A percentile compares a stretch with the other conserved stretches of the same genome.
These are phyloP conservation scores for Cicer cuneatum DNA, from an alignment of 306 rosid species.

Conservation along the genomic window DNA sequence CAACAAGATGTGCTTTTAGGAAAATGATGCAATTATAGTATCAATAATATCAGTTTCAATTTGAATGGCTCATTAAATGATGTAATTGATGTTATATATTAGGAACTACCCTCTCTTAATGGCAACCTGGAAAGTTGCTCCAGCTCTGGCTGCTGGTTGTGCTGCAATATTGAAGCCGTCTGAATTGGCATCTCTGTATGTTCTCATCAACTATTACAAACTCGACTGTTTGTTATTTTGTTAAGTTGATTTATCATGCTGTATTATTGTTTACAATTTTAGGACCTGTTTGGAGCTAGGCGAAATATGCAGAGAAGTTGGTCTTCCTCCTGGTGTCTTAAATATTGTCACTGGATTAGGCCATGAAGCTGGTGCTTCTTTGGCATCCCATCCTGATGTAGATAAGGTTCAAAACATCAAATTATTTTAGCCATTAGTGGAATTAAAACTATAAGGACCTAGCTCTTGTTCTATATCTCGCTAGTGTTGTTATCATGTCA, in stretches of 20 bases:
- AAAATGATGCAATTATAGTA: conserved; percentile 5
- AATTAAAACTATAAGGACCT: conserved; percentile 15
- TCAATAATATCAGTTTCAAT: neutral
- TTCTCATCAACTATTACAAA: conserved; percentile 38
- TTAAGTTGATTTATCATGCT: conserved; percentile 29
- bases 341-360: conserved; percentile 91
- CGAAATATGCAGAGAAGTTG: conserved; percentile 73
- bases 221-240: conserved; percentile 9
- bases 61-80: neutral
- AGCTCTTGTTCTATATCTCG: conserved; percentile 17
- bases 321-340: conserved; percentile 84
- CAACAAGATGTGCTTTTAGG: too few relatives aligned
- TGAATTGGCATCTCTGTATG: conserved; percentile 91
- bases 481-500: neutral
- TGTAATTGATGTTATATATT: conserved; percentile 38
- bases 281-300: conserved; percentile 95
- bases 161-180: conserved; percentile 96
- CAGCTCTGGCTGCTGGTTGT: conserved; percentile 98
- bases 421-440: conserved; percentile 8
- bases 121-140: conserved; percentile 97
- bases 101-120: conserved; percentile 91
- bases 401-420: conserved; percentile 67
- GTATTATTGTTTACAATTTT: conserved; percentile 40
- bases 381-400: conserved; percentile 87
- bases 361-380: conserved; percentile 95